Conservation (phyloP, 495 filamentous ascomycete species). For the Xylaria bambusicola region DNA sequence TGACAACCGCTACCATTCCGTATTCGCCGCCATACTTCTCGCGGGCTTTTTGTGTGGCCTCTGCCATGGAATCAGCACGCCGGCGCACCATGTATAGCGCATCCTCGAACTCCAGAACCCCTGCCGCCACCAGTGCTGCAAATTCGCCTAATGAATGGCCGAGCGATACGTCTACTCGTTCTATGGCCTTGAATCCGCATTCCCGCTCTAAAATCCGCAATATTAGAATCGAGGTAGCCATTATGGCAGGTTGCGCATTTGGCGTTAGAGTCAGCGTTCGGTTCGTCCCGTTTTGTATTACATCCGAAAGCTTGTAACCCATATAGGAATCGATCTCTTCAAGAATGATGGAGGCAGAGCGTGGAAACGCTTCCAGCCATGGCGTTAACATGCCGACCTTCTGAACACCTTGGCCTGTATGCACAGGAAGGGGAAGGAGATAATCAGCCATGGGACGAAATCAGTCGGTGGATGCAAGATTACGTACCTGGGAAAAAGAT, state of each 20-base stretch:
- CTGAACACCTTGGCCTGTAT: slow-evolving; percentile 88
- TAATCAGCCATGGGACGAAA: slow-evolving; percentile 1
- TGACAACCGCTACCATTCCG: slow-evolving; percentile 93
- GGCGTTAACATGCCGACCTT: slow-evolving; percentile 85
- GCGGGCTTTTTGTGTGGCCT: slow-evolving; percentile 65
- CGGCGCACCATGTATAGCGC: slow-evolving; percentile 74
- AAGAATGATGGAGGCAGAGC: slow-evolving; percentile 67
- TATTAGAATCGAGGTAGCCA: slow-evolving; percentile 89
- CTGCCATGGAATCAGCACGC: slow-evolving; percentile 83
- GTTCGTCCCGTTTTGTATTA: slow-evolving; percentile 80
- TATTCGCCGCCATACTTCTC: slow-evolving; percentile 71
- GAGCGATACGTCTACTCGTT: slow-evolving; percentile 76
- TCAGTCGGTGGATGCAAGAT: background rate
- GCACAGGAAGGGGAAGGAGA: background rate
- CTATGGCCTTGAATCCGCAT: slow-evolving; percentile 70
- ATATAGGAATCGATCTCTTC: slow-evolving; percentile 82
- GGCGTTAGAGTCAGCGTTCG: slow-evolving; percentile 74
- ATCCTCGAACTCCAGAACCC: slow-evolving; percentile 74
- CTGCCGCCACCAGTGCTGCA: slow-evolving; percentile 81
- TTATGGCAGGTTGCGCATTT: slow-evolving; percentile 93
- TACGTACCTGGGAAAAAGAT: slow-evolving; percentile 80
- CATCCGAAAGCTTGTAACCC: slow-evolving; percentile 66
- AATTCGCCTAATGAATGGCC: slow-evolving; percentile 97
- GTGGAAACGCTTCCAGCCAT: slow-evolving; percentile 83
- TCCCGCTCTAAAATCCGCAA: slow-evolving; percentile 85